phyloP scores from a whole-genome alignment of 2,329 filamentous ascomycete genomes.

The Keithomyces neogunnii region DNA sequence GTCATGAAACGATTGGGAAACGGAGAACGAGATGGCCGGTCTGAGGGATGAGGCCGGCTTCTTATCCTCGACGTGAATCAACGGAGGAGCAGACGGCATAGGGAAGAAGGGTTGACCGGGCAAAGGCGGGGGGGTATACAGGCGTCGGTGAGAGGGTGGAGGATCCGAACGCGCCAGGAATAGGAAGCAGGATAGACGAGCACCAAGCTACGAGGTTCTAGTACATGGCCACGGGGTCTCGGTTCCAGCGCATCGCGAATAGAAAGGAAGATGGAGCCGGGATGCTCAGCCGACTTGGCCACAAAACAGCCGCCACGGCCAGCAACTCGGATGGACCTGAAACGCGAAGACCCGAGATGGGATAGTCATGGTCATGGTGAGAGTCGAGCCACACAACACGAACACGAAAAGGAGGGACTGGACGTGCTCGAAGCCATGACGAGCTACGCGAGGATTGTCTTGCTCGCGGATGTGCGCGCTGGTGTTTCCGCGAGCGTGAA shows the following conservation, averaged over 20 bases:
- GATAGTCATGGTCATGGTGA: background rate
- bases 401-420: too few species aligned
- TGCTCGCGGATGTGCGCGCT: too few species aligned
- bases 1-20: conserved; percentile 14
- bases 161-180: background rate
- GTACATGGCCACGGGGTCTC: background rate
- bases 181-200: background rate
- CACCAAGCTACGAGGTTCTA: background rate
- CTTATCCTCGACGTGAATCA: conserved; percentile 16
- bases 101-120: background rate
- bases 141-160: background rate
- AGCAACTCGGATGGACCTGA: conserved; percentile 3
- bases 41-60: conserved; percentile 18
- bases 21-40: conserved; percentile 15
- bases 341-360: conserved; percentile 2
- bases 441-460: background rate
- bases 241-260: background rate
- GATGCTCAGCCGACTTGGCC: background rate
- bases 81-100: background rate
- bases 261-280: background rate
- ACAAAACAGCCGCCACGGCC: conserved; percentile 1
- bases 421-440: background rate
- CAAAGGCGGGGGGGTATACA: background rate
- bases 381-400: too few species aligned
- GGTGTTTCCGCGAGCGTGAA: too few species aligned